Conservation (phyloP, 768 basidiomycete species). For the Omphalotus guepiniiformis region DNA sequence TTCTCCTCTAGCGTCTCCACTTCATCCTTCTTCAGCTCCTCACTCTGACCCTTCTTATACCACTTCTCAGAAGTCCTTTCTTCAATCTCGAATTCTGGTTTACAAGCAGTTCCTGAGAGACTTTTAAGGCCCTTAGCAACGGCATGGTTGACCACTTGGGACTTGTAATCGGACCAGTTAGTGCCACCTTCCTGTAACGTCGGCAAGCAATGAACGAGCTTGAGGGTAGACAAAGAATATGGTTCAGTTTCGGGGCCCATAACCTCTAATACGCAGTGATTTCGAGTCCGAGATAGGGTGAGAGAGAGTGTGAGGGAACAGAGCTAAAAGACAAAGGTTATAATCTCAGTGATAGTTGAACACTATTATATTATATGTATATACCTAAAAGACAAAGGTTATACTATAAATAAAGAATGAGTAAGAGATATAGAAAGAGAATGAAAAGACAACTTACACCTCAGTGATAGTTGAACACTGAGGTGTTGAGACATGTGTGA, state of each 20-base stretch:
- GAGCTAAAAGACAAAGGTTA: background rate
- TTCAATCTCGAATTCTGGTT: slow-evolving; percentile 13
- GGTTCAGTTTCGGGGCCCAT: slow-evolving; percentile 20
- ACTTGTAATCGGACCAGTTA: slow-evolving; percentile 28
- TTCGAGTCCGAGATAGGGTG: background rate
- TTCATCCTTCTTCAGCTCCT: slow-evolving; percentile 14
- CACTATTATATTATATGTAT: no score
- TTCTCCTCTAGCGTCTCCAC: slow-evolving; percentile 16
- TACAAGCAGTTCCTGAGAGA: slow-evolving; percentile 18
- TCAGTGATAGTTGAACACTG: no score
- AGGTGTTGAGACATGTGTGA: no score
- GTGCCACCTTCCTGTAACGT: slow-evolving; percentile 23
- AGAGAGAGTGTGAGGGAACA: background rate
- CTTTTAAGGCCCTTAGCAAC: slow-evolving; percentile 20
- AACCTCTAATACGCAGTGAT: no score
- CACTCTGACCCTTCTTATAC: slow-evolving; percentile 5
- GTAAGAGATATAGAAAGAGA: no score
- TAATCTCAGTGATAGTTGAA: background rate
- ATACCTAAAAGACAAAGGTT: no score
- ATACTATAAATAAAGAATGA: no score
- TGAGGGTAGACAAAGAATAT: slow-evolving; percentile 11
- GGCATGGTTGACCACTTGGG: slow-evolving; percentile 18
- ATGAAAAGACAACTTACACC: no score
- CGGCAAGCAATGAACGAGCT: slow-evolving; percentile 17
- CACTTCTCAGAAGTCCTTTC: slow-evolving; percentile 9